Percentiles rank a stretch among this genome's conserved stretches.
phyloP scores from a whole-genome alignment of 768 basidiomycete genomes.

The Mycena sanguinolenta region DNA sequence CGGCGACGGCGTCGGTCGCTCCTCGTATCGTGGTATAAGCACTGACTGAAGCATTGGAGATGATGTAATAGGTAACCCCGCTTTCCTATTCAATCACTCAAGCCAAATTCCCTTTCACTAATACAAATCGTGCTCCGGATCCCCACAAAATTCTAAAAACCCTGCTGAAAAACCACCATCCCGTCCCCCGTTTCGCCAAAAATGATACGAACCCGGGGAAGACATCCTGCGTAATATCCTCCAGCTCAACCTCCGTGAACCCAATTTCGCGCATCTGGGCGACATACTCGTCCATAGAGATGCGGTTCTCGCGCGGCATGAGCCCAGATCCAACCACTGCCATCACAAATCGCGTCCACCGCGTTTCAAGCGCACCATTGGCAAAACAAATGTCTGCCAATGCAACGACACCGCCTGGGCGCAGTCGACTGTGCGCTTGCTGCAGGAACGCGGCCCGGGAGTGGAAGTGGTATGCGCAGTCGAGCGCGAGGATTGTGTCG shows the following conservation, averaged over 20 bases:
- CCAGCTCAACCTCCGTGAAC: conserved; percentile 64
- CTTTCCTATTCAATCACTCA: conserved; percentile 38
- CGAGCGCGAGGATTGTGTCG: conserved; percentile 69
- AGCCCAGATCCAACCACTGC: conserved; percentile 47
- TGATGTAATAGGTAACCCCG: conserved; percentile 11
- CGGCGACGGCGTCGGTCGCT: conserved; percentile 76
- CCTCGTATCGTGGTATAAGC: conserved; percentile 77
- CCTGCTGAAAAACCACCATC: conserved; percentile 59
- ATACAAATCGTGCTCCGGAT: conserved; percentile 63
- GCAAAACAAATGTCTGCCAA: conserved; percentile 75
- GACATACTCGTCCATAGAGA: conserved; percentile 61
- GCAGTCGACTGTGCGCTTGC: conserved; percentile 62
- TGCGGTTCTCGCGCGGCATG: conserved; percentile 65
- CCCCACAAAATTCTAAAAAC: conserved; percentile 44
- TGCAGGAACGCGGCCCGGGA: conserved; percentile 65
- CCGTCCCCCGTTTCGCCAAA: conserved; percentile 55
- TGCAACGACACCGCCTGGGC: conserved; percentile 65
- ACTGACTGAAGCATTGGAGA: conserved; percentile 48
- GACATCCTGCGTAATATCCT: conserved; percentile 69
- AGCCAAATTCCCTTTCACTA: conserved; percentile 49
- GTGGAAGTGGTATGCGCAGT: conserved; percentile 79
- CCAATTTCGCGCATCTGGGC: conserved; percentile 61
- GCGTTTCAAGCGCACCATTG: conserved; percentile 40
- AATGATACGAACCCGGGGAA: conserved; percentile 71
- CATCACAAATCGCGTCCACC: conserved; percentile 44